Base-by-base conservation (phyloP, 805 yeast genomes). In the Wickerhamomyces mucosus region DNA sequence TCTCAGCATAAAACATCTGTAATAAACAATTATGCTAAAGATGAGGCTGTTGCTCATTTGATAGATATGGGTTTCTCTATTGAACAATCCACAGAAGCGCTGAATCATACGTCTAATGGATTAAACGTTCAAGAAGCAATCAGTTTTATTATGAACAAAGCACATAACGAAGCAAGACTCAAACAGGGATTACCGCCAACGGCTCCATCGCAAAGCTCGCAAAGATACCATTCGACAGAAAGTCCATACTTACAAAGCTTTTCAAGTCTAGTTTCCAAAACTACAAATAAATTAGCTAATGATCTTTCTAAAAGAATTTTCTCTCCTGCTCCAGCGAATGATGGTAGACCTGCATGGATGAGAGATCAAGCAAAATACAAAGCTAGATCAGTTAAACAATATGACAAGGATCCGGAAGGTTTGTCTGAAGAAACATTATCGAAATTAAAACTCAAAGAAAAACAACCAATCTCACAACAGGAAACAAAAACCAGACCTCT, bases 21-120 rank as follows among this genome's bases (percentile, higher is more conserved):
- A 6, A 20, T 31, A 6, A 35, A 36, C 17, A 30, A 36, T 10
- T 48, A 36, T 22, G 50, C 49, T 7, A 51, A 53, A 27, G 81
- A 75, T 40, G 58, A 57, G 26, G 63, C 73, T 2, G 48, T 82
- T 13, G 89, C 89, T 0, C 81, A 75, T 42, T 59, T 83, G 26
- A 55, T 81, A 3, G 92, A 83, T 37, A 84, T 84, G 74, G 95
- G 95, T 3, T 84, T 84, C 45, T 54, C 78, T 1, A 58, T 69
- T 1, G 75, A 72, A 2, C 69, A 64, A 32, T 75, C 92, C 5
- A 66, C 63, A 17, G 55, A 57, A 3, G 94, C 94, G 0, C 60
- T 84, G 22, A 64, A 55, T 7, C 55, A 61, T 28, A 71, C 77
- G 0, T 51, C 48, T 1, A 46, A 57, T 21, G 83, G 86, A 0